Conservation (phyloP, 1,139 yeast species). For the Nematodospora anomalae region DNA sequence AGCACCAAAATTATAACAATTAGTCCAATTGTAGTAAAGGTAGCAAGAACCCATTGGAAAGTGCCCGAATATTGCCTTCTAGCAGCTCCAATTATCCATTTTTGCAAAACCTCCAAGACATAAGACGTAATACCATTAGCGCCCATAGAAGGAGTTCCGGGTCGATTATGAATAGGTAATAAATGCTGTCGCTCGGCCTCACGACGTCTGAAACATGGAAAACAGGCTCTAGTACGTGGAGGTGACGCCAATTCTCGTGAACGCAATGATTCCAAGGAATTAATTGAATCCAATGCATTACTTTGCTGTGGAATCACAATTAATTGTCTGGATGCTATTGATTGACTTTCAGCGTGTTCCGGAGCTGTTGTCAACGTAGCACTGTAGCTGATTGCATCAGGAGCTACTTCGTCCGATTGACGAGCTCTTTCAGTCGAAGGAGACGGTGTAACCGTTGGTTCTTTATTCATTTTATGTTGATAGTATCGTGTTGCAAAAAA, state of each 20-base stretch:
- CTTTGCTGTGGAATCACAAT: not conserved
- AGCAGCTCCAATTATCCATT: constrained; percentile 11
- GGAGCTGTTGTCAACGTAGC: not conserved
- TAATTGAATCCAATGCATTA: constrained; percentile 4
- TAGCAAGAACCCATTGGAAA: constrained; percentile 11
- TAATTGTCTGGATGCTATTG: not conserved
- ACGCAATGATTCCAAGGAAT: constrained; percentile 1
- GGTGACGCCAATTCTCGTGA: not conserved
- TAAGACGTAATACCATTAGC: not conserved
- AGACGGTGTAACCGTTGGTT: too few relatives aligned
- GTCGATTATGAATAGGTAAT: constrained; percentile 2
- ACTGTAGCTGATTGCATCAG: too few relatives aligned
- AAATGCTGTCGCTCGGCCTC: constrained; percentile 1
- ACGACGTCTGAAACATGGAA: not conserved
- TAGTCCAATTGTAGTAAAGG: constrained; percentile 11
- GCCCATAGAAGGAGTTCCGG: not conserved
- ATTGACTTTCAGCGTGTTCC: not conserved
- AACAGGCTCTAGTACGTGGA: not conserved
- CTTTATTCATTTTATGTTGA: too few relatives aligned
- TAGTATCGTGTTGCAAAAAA: not conserved
- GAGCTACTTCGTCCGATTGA: too few relatives aligned
- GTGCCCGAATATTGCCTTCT: constrained; percentile 12
- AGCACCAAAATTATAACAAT: constrained; percentile 12
- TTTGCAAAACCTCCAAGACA: constrained; percentile 5
- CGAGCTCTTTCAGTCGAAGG: too few relatives aligned